A percentile compares a stretch with the other conserved stretches of the same genome.
Conservation (phyloP, 2,329 filamentous ascomycete species). For the Stachybotrys chartarum region DNA sequence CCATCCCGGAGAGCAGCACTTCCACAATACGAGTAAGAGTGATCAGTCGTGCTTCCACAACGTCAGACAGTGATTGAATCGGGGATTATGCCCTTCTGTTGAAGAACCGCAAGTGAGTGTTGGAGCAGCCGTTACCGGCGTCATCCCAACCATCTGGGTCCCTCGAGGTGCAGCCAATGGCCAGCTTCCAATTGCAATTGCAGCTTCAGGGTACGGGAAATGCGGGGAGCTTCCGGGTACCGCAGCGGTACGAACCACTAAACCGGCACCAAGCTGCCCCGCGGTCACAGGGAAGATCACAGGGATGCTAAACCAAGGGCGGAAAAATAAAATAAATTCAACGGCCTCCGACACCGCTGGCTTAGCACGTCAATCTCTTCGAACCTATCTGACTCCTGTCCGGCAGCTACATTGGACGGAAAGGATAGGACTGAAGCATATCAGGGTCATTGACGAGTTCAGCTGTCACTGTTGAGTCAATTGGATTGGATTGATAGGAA, state of each 20-base stretch:
- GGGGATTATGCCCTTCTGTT: no score
- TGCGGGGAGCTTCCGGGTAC: neutral
- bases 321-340: slow-evolving; percentile 15
- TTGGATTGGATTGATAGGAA: neutral
- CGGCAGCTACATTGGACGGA: slow-evolving; percentile 3
- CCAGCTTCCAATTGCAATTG: slow-evolving; percentile 1
- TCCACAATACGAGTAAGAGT: no score
- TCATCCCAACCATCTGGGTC: neutral
- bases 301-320: slow-evolving; percentile 14
- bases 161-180: neutral
- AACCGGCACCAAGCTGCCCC: neutral
- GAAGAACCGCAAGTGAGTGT: no score
- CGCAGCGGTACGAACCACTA: neutral
- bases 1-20: no score
- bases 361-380: slow-evolving; percentile 5
- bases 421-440: slow-evolving; percentile 2
- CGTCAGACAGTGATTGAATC: no score
- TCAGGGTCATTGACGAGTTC: slow-evolving; percentile 11
- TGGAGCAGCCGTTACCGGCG: neutral
- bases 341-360: slow-evolving; percentile 19
- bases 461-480: slow-evolving; percentile 2
- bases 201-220: neutral
- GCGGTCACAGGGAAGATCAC: slow-evolving; percentile 27
- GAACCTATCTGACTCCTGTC: slow-evolving; percentile 1
- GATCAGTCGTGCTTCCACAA: no score